Percentiles rank a stretch among this genome's conserved stretches.
phyloP scores from a whole-genome alignment of 495 filamentous ascomycete species.

The Trichoderma parareesei region DNA sequence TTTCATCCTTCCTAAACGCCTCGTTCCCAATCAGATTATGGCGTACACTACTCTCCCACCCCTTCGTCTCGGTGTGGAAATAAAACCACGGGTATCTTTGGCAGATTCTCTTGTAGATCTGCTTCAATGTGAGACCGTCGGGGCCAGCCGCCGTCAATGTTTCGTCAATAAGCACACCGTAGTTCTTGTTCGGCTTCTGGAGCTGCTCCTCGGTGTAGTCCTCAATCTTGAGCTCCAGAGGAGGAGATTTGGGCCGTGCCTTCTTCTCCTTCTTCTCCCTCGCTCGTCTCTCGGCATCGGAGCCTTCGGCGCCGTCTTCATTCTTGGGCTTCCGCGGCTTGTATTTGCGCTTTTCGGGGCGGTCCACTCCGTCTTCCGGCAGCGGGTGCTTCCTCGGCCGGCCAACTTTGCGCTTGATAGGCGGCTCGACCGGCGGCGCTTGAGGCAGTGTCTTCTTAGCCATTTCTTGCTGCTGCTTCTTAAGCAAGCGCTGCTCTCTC shows the following conservation, averaged over 20 bases:
- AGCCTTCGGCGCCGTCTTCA: slow-evolving; percentile 39
- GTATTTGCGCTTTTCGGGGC: slow-evolving; percentile 66
- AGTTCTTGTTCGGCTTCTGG: slow-evolving; percentile 75
- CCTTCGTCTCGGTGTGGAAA: slow-evolving; percentile 68
- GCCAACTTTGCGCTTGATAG: slow-evolving; percentile 54
- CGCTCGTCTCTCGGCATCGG: slow-evolving; percentile 37
- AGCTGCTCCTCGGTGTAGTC: slow-evolving; percentile 81
- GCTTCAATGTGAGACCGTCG: slow-evolving; percentile 72
- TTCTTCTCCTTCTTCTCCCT: slow-evolving; percentile 54
- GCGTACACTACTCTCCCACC: slow-evolving; percentile 95
- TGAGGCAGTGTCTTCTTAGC: slow-evolving; percentile 39
- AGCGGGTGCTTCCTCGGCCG: slow-evolving; percentile 44
- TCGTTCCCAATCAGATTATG: slow-evolving; percentile 89
- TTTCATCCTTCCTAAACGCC: slow-evolving; percentile 77
- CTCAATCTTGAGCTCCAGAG: slow-evolving; percentile 52
- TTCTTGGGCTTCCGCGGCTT: slow-evolving; percentile 63
- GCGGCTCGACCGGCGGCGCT: slow-evolving; percentile 34
- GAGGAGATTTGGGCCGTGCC: slow-evolving; percentile 48
- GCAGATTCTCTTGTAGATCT: slow-evolving; percentile 88
- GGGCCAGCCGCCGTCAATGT: slow-evolving; percentile 64
- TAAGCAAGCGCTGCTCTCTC: slow-evolving; percentile 59
- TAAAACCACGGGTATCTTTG: slow-evolving; percentile 85
- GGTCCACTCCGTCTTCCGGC: slow-evolving; percentile 48
- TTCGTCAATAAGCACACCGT: slow-evolving; percentile 86
- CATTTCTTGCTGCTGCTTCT: slow-evolving; percentile 49